Percentiles rank a stretch among this genome's conserved stretches.
Conservation (phyloP, 2,329 filamentous ascomycete species). For the Pseudocercospora eumusae region DNA sequence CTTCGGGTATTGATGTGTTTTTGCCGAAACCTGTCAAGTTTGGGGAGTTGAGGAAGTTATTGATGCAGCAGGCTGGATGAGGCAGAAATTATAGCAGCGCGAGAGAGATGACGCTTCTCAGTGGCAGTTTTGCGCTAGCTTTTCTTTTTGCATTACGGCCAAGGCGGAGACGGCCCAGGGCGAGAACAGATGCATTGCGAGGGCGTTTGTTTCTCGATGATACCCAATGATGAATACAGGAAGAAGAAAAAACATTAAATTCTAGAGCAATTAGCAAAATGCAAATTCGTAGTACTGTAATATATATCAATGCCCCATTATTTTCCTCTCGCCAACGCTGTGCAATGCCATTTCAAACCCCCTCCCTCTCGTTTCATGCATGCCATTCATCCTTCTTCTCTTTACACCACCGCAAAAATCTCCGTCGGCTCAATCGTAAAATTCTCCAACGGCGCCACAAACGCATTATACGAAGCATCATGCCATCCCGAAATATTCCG, state of each 20-base stretch:
- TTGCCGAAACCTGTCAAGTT: slow-evolving; percentile 38
- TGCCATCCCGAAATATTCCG: slow-evolving; percentile 17
- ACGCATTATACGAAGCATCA: slow-evolving; percentile 19
- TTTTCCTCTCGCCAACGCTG: neutral
- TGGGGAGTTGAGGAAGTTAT: slow-evolving; percentile 28
- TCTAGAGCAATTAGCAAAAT: too few relatives aligned
- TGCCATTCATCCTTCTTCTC: neutral
- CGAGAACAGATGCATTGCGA: too few relatives aligned
- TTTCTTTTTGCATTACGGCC: too few relatives aligned
- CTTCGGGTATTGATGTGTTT: slow-evolving; percentile 36
- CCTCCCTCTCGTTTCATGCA: too few relatives aligned
- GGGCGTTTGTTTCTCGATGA: neutral
- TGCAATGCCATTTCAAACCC: neutral
- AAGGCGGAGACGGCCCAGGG: too few relatives aligned
- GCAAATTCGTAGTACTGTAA: too few relatives aligned
- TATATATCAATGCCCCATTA: too few relatives aligned
- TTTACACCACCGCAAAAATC: neutral
- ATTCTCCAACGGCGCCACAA: slow-evolving; percentile 16
- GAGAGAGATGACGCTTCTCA: too few relatives aligned
- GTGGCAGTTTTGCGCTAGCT: too few relatives aligned
- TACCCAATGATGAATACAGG: neutral
- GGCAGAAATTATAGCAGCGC: neutral
- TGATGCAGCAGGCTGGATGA: slow-evolving; percentile 11
- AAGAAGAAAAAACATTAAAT: too few relatives aligned
- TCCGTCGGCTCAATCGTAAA: slow-evolving; percentile 13